Evolutionary conservation across 2,329 filamentous ascomycete genomes (phyloP), one percentile per base, ranked within the genome.

Genomic region (Aspergillus quadricinctus): DNA sequence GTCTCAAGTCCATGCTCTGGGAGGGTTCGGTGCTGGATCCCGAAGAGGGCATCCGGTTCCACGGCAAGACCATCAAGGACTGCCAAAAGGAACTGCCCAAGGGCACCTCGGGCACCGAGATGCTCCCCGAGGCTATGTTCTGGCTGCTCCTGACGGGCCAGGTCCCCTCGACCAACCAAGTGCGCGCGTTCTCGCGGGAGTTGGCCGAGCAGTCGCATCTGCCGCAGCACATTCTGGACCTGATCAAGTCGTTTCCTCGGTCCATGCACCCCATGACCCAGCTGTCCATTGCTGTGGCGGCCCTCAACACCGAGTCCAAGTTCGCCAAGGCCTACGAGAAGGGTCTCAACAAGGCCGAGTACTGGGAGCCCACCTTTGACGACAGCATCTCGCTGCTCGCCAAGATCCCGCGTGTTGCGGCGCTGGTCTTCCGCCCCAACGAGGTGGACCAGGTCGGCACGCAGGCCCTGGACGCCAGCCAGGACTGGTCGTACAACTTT

Each of bases 401-500:
- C 61, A 99, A 99, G 82, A 87, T 99, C 53, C 94, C 94, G 61
- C 95, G 91, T 59, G 92, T 99, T 65, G 94, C 94, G 28, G 94
- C 94, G 57, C 95, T 96, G 77, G 97, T 99, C 71, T 97, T 99
- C 82, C 91, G 96, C 81, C 91, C 61, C 90, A 94, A 83, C 80
- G 84, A 72, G 77, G 81, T 66, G 85, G 92, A 73, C 87, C 88
- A 69, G 80, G 89, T 63, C 81, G 96, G 60, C 86, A 90, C 8
- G 84, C 88, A 66, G 80, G 89, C 73, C 80, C 70, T 95, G 50
- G 92, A 99, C 68, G 76, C 85, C 56, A 83, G 88, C 65, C 90
- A 97, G 78, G 94, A 99, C 77, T 99, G 94, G 94, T 88, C 92
- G 0, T 96, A 97, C 82, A 99, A 99, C 83, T 99, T 97, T 70